Percentiles rank a stretch among this genome's conserved stretches.
These are phyloP conservation scores for Hymenoscyphus linearis DNA, from an alignment of 2,329 filamentous ascomycete genomes.

Conservation along the genomic window DNA sequence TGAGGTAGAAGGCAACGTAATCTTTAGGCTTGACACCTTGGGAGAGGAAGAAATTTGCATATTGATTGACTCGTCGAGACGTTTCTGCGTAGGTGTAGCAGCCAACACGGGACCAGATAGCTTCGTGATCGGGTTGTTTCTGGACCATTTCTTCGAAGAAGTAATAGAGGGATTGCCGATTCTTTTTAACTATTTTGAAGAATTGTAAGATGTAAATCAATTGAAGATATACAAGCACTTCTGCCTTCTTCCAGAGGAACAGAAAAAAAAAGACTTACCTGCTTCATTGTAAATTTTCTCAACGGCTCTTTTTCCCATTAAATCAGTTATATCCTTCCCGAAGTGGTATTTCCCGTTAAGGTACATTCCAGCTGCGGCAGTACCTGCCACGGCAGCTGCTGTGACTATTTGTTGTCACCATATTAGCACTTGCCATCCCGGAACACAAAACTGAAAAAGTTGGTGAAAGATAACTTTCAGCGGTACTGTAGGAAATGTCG, in stretches of 20 bases:
- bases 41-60: constrained; percentile 55
- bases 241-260: not conserved
- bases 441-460: not conserved
- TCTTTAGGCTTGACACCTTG: constrained; percentile 54
- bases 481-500: not conserved
- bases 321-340: constrained; percentile 49
- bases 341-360: constrained; percentile 67
- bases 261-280: constrained; percentile 34
- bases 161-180: constrained; percentile 59
- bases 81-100: constrained; percentile 55
- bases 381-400: constrained; percentile 29
- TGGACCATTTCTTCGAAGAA: constrained; percentile 54
- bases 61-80: constrained; percentile 52
- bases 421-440: constrained; percentile 11
- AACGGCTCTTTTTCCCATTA: constrained; percentile 40
- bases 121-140: constrained; percentile 46
- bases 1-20: constrained; percentile 61
- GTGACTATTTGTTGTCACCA: constrained; percentile 12
- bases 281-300: constrained; percentile 43
- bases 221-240: constrained; percentile 3
- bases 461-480: not conserved
- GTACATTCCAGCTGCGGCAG: constrained; percentile 48
- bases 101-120: constrained; percentile 62
- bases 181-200: constrained; percentile 39
- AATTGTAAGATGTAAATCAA: not conserved